Conservation (phyloP, 192 early-diverging fungal genomes). For the Martensiomyces pterosporus region DNA sequence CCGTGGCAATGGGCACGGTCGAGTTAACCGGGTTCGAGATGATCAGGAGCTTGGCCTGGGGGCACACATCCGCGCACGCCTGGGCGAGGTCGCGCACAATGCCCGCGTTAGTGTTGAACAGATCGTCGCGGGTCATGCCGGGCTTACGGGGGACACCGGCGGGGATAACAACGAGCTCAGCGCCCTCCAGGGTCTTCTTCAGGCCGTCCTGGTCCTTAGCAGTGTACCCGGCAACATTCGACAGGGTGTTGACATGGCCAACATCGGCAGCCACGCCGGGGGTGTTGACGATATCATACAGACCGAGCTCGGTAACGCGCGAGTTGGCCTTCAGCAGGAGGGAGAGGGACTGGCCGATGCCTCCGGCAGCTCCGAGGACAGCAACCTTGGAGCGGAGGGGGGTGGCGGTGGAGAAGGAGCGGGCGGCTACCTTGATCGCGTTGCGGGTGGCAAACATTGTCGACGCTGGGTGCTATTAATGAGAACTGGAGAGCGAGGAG, state of each 20-base stretch:
- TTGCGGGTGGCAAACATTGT: constrained; percentile 51
- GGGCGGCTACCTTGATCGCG: constrained; percentile 38
- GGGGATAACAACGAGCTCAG: constrained; percentile 91
- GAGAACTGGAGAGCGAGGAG: not conserved
- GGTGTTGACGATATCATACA: constrained; percentile 96
- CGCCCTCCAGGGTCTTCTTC: constrained; percentile 65
- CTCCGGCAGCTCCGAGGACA: constrained; percentile 80
- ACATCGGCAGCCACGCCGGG: constrained; percentile 97
- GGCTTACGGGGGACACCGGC: constrained; percentile 98
- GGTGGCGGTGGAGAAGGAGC: constrained; percentile 50
- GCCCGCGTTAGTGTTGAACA: constrained; percentile 96
- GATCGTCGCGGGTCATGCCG: constrained; percentile 97
- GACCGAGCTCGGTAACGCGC: constrained; percentile 74
- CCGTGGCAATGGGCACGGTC: constrained; percentile 90
- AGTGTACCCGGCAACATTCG: constrained; percentile 74
- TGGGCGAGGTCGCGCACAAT: constrained; percentile 81
- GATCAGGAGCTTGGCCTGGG: constrained; percentile 80
- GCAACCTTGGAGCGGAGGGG: constrained; percentile 56
- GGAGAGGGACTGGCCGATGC: constrained; percentile 97
- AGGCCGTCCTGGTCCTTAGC: constrained; percentile 67
- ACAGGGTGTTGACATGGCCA: constrained; percentile 84
- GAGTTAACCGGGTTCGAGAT: constrained; percentile 98
- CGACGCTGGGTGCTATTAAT: not conserved
- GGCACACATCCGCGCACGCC: constrained; percentile 73
- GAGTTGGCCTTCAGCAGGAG: constrained; percentile 91